These are phyloP conservation scores for Heritiera littoralis DNA, from an alignment of 345 rosid genomes.

Conservation along the genomic window DNA sequence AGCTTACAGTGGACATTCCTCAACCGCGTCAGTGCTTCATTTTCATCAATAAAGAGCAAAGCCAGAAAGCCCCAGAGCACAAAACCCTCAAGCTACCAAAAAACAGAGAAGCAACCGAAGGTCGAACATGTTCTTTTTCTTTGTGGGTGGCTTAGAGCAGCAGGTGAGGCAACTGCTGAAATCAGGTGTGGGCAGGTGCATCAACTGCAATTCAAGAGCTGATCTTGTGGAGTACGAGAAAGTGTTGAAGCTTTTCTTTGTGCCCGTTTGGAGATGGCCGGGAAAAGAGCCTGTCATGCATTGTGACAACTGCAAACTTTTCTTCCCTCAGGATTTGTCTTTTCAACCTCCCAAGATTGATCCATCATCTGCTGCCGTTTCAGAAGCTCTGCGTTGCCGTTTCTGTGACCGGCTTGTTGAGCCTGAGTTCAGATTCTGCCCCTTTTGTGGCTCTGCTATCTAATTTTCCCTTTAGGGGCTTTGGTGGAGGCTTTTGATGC, in stretches of 20 bases:
- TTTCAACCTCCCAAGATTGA: constrained; percentile 17
- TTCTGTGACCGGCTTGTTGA: constrained; percentile 60
- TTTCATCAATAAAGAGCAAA: background rate
- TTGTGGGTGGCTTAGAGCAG: constrained; percentile 83
- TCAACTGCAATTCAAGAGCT: constrained; percentile 67
- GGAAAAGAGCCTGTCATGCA: constrained; percentile 58
- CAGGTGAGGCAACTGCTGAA: constrained; percentile 69
- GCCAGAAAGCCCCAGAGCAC: background rate
- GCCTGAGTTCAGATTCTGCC: constrained; percentile 77
- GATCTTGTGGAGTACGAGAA: constrained; percentile 89
- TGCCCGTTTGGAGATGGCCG: constrained; percentile 91
- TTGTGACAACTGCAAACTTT: constrained; percentile 62
- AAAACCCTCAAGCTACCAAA: background rate
- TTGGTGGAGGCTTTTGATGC: background rate
- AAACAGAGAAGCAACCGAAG: background rate
- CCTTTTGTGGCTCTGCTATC: constrained; percentile 73
- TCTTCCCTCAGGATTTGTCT: constrained; percentile 55
- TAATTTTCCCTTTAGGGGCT: constrained; percentile 13
- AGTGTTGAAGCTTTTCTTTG: constrained; percentile 76
- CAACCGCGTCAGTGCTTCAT: background rate
- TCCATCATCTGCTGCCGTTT: constrained; percentile 19
- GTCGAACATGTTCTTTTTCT: constrained; percentile 74
- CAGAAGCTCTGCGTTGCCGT: constrained; percentile 49
- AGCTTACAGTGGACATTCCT: background rate
- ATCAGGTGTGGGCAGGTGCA: constrained; percentile 67